Evolutionary conservation across 2,329 filamentous ascomycete species (phyloP), one percentile per base, ranked within the genome.

Genomic region (Bipolaris gigantea): DNA sequence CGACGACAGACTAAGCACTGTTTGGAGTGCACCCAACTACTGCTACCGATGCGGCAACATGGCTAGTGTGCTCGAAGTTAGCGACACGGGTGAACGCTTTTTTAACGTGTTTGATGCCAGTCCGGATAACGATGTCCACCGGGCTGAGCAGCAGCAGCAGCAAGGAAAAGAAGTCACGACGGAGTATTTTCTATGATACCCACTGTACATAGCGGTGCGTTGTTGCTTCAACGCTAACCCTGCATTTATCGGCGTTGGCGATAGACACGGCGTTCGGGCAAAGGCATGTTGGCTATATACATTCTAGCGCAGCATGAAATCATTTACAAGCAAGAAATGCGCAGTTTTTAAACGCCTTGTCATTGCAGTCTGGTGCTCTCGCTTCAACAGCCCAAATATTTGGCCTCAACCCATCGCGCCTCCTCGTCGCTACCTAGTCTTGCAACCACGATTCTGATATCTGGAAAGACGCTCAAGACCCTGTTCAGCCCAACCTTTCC

Each of bases 91-190:
- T 34, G 92, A 96, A 75, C 83, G 93, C 55, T 96, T 90, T 76
- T 99, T 97, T 80, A 99, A 99, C 73, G 92, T 97, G 21, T 99
- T 99, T 74, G 91, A 95, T 52, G 94, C 94, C 3, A 93, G 94
- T 25, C 94, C 94, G 2, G 94, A 99, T 75, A 96, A 99, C 69
- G 93, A 97, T 73, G 78, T 88, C 63, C 89, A 95, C 72, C 89
- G 96, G 48, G 77, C 78, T 69, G 92, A 97, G 71, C 83, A 89
- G 68, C 90, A 94, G 74, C 84, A 87, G 57, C 83, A 85, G 70
- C 82, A 85, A 66, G 90, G 94, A 54, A 92, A 92, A 76, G 83
- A 83, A 65, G 84, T 85, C 55, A 82, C 85, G 61, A 83, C 86
- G 64, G 86, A 88, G 69, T 89, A 89, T 75, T 85, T 85, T 78